Percentiles rank a stretch among this genome's conserved stretches.
Conservation (phyloP, 78 protist genomes). For the Protostelium mycophagum region DNA sequence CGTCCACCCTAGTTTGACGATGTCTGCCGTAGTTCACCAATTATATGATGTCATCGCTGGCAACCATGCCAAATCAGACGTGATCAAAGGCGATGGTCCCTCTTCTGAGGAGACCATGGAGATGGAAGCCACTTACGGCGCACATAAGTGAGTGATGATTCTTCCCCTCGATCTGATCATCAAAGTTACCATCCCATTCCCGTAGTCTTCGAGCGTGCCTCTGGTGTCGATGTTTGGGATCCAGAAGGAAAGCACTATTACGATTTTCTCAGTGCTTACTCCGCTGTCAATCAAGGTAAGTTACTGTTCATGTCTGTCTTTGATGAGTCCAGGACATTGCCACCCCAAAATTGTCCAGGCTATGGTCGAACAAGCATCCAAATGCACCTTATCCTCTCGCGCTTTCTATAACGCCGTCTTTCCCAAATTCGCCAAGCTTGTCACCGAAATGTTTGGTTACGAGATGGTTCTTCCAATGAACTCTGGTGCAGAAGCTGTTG, state of each 20-base stretch:
- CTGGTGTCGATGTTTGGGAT: conserved; percentile 93
- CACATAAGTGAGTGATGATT: conserved; percentile 38
- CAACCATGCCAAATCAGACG: background rate
- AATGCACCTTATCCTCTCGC: conserved; percentile 88
- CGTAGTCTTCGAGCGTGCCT: conserved; percentile 84
- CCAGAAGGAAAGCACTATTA: conserved; percentile 89
- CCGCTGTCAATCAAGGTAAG: conserved; percentile 93
- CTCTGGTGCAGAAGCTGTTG: conserved; percentile 96
- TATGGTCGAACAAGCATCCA: conserved; percentile 73
- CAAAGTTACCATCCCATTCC: conserved; percentile 95
- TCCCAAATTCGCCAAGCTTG: conserved; percentile 59
- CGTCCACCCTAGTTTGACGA: background rate
- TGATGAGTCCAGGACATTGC: conserved; percentile 73
- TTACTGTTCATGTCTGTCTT: background rate
- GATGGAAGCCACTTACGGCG: conserved; percentile 26
- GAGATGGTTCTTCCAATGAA: conserved; percentile 95
- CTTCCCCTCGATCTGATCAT: background rate
- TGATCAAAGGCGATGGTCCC: background rate
- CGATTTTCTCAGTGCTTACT: conserved; percentile 94
- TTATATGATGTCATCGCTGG: background rate
- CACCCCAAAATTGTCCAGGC: conserved; percentile 90
- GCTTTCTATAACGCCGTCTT: conserved; percentile 93
- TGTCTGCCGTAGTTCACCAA: no score
- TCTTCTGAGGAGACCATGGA: conserved; percentile 9
- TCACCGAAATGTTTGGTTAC: conserved; percentile 78